These are phyloP conservation scores for Termitomyces sp. DNA, from an alignment of 768 basidiomycete genomes.

Conservation along the genomic window DNA sequence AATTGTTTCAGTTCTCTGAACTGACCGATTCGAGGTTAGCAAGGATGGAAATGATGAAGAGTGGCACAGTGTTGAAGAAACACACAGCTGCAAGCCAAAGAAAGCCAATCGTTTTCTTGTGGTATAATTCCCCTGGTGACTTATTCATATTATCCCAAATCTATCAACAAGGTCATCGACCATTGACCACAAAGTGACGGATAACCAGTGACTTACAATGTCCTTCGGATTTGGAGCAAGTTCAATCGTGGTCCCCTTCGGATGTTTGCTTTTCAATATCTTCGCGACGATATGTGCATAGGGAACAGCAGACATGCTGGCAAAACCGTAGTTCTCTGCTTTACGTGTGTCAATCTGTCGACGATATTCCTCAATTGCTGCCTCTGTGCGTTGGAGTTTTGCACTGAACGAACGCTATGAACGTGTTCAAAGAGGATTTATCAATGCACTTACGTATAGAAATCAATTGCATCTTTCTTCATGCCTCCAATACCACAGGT, in stretches of 20 bases:
- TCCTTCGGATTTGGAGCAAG: conserved; percentile 90
- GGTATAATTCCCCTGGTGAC: conserved; percentile 59
- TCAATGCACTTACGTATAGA: conserved; percentile 67
- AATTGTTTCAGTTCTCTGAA: not conserved
- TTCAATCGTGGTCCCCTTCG: conserved; percentile 66
- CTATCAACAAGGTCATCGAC: conserved; percentile 28
- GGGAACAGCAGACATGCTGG: conserved; percentile 83
- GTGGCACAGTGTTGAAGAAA: conserved; percentile 92
- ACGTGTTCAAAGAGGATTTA: not conserved
- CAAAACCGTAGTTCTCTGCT: conserved; percentile 90
- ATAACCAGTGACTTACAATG: conserved; percentile 46
- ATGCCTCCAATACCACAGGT: conserved; percentile 79
- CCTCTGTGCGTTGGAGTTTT: conserved; percentile 65
- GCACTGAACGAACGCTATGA: conserved; percentile 28
- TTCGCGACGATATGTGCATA: conserved; percentile 86
- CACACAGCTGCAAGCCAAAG: conserved; percentile 73
- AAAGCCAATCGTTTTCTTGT: conserved; percentile 75
- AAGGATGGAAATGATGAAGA: conserved; percentile 85
- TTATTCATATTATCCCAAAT: conserved; percentile 91
- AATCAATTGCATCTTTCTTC: conserved; percentile 91
- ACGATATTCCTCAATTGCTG: conserved; percentile 70
- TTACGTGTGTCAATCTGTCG: conserved; percentile 67
- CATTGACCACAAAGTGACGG: conserved; percentile 11
- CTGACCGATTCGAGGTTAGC: conserved; percentile 85
- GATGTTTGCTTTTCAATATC: conserved; percentile 61